Evolutionary conservation across 2,329 filamentous ascomycete species (phyloP).

Genomic region (Neofusicoccum cordaticola): DNA sequence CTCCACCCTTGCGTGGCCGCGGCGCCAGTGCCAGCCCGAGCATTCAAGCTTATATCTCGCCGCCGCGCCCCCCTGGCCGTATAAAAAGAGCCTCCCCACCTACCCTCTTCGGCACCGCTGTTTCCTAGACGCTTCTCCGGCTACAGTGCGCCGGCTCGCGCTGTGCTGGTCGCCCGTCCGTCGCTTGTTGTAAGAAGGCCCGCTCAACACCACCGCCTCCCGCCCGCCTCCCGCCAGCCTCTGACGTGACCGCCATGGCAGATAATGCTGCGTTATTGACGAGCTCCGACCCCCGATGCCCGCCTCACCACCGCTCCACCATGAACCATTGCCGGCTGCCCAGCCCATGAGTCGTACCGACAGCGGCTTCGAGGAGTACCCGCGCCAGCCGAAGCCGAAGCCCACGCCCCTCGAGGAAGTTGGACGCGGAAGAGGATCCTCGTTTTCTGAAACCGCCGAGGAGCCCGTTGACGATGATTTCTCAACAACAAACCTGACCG

Average conservation of each 20-base stretch:
- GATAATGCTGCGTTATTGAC: conserved; percentile 7
- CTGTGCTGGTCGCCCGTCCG: conserved; percentile 1
- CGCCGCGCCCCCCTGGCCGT: not conserved
- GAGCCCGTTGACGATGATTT: not conserved
- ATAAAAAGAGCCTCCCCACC: not conserved
- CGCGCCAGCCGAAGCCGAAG: not conserved
- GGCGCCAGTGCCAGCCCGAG: no score
- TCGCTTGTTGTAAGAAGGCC: not conserved
- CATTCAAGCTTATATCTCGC: conserved; percentile 10
- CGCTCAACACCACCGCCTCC: no score
- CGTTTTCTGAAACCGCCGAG: conserved; percentile 3
- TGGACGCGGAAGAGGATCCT: not conserved
- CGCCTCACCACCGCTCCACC: not conserved
- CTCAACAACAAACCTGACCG: not conserved
- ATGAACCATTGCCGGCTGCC: not conserved
- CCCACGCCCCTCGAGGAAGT: not conserved
- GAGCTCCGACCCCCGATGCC: conserved; percentile 8
- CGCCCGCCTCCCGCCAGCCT: not conserved
- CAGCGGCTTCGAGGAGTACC: conserved; percentile 16
- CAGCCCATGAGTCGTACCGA: conserved; percentile 16
- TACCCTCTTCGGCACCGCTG: not conserved
- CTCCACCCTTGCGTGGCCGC: not conserved
- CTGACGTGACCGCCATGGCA: not conserved
- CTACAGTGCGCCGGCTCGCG: conserved; percentile 16
- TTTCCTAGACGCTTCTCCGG: not conserved